These are phyloP conservation scores for Bipolaris gigantea DNA, from an alignment of 2,329 filamentous ascomycete genomes.

Conservation along the genomic window DNA sequence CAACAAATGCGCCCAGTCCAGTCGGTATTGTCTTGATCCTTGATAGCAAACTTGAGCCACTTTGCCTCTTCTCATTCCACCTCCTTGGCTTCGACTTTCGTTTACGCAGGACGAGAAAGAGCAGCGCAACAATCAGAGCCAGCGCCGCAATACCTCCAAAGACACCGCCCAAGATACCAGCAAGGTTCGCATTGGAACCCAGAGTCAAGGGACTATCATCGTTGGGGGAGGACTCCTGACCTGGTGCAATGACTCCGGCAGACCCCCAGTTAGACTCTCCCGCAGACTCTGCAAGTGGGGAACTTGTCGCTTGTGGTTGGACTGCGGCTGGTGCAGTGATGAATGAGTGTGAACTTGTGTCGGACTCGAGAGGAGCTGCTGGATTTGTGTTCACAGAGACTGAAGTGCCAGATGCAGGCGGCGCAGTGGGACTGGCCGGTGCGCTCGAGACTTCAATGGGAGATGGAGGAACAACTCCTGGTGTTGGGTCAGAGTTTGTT, in stretches of 20 bases:
- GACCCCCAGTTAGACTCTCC: constrained; percentile 16
- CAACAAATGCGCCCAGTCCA: constrained; percentile 25
- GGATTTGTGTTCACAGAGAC: constrained; percentile 19
- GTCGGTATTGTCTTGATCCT: constrained; percentile 29
- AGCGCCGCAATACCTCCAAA: constrained; percentile 40
- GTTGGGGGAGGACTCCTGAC: constrained; percentile 15
- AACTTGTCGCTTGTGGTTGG: constrained; percentile 20
- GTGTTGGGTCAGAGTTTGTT: constrained; percentile 36
- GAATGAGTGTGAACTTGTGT: constrained; percentile 12
- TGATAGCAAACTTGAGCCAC: constrained; percentile 14
- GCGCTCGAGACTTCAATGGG: constrained; percentile 9
- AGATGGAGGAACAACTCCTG: constrained; percentile 30
- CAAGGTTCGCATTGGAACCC: constrained; percentile 29
- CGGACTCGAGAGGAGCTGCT: constrained; percentile 14
- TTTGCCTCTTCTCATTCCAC: constrained; percentile 24
- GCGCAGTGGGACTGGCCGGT: constrained; percentile 11
- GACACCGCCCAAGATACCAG: constrained; percentile 41
- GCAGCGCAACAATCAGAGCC: constrained; percentile 33
- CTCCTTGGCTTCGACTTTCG: constrained; percentile 29
- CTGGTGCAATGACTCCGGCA: constrained; percentile 36
- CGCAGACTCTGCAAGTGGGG: constrained; percentile 29
- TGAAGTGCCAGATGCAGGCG: constrained; percentile 17
- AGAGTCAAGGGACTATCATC: constrained; percentile 25
- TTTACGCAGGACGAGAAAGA: constrained; percentile 41
- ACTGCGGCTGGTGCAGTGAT: constrained; percentile 15